These are phyloP conservation scores for Clavariopsis aquatica DNA, from an alignment of 495 filamentous ascomycete genomes.

Conservation along the genomic window DNA sequence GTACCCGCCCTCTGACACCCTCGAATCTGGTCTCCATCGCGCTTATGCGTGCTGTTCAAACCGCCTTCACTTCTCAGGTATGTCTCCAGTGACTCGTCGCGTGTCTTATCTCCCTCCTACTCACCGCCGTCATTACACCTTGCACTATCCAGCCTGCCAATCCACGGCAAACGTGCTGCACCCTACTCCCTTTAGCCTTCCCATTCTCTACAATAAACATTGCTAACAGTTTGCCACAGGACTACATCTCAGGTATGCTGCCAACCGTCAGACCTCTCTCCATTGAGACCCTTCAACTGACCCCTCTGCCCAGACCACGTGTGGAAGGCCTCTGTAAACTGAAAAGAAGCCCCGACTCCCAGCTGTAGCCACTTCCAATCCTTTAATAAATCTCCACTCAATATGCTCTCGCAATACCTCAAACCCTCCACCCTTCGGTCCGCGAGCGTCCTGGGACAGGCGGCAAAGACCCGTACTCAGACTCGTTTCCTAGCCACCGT, in stretches of 20 bases:
- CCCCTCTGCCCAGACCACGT: conserved; percentile 73
- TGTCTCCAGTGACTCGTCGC: conserved; percentile 20
- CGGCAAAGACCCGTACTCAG: conserved; percentile 53
- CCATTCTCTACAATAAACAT: conserved; percentile 14
- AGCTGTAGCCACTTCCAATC: conserved; percentile 28
- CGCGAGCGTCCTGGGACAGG: conserved; percentile 57
- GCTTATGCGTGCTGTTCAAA: conserved; percentile 93
- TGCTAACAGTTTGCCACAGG: conserved; percentile 38
- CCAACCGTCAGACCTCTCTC: conserved; percentile 2
- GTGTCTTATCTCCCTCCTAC: conserved; percentile 35
- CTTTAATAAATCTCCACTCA: conserved; percentile 40
- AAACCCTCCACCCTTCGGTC: conserved; percentile 57
- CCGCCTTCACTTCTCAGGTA: conserved; percentile 72
- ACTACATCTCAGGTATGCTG: conserved; percentile 43
- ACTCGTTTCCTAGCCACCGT: conserved; percentile 70
- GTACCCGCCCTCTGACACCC: conserved; percentile 5
- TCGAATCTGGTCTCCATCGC: conserved; percentile 44
- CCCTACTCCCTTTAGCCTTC: not conserved
- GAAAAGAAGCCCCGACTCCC: conserved; percentile 45
- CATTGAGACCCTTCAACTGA: not conserved
- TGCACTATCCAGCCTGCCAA: conserved; percentile 2
- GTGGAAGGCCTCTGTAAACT: conserved; percentile 91
- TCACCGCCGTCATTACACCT: conserved; percentile 24
- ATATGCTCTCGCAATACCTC: conserved; percentile 71
- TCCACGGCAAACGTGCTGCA: not conserved